phyloP scores from a whole-genome alignment of 352 stramenopile genomes.

The Pythium periplocum region DNA sequence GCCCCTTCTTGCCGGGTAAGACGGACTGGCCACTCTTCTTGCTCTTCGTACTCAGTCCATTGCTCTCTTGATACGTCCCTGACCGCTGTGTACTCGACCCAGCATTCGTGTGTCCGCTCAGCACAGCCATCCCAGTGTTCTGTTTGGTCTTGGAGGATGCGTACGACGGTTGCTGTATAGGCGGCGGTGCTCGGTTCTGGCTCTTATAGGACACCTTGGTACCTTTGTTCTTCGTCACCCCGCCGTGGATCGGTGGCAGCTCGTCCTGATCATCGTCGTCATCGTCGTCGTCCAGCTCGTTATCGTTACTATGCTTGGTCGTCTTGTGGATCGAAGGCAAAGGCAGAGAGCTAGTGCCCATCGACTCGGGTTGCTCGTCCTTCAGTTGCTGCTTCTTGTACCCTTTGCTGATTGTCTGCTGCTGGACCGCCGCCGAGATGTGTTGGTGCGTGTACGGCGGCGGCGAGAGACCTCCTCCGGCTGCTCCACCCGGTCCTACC shows the following conservation, averaged over 20 bases:
- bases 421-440: conserved; percentile 30
- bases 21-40: neutral
- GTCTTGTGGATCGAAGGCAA: conserved; percentile 51
- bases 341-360: conserved; percentile 16
- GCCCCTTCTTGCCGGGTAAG: neutral
- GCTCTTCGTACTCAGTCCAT: neutral
- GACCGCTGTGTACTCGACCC: conserved; percentile 17
- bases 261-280: conserved; percentile 34
- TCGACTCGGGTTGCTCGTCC: conserved; percentile 43
- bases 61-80: conserved; percentile 8
- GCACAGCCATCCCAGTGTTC: neutral
- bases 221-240: conserved; percentile 13
- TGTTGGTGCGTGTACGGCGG: conserved; percentile 23
- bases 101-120: conserved; percentile 4
- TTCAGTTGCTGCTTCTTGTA: too few relatives aligned
- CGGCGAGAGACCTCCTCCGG: neutral
- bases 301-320: conserved; percentile 14
- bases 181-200: neutral
- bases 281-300: conserved; percentile 20
- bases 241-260: conserved; percentile 43
- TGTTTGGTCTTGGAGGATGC: neutral
- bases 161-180: conserved; percentile 2
- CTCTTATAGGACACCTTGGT: too few relatives aligned
- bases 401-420: conserved; percentile 25
- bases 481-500: conserved; percentile 16